phyloP scores from a whole-genome alignment of 1,284 basidiomycete genomes.

The Uromyces viciae-fabae region DNA sequence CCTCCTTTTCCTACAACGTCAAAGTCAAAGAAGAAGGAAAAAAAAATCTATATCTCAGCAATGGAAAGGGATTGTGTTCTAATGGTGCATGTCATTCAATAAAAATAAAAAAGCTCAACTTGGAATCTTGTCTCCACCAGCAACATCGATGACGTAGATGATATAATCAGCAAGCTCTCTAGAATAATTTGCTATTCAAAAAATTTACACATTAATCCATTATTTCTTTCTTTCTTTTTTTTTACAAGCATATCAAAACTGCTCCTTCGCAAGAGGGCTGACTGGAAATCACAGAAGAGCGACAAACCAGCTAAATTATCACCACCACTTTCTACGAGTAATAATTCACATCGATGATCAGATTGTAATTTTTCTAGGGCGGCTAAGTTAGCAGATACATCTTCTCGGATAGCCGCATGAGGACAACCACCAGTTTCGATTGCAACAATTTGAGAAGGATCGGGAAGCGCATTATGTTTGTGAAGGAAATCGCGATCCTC shows the following conservation, averaged over 20 bases:
- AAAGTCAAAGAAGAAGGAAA: background rate
- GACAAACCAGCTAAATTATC: conserved; percentile 73
- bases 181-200: conserved; percentile 70
- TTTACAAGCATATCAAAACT: background rate
- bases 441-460: conserved; percentile 75
- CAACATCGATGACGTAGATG: conserved; percentile 72
- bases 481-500: conserved; percentile 98
- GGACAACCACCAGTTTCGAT: conserved; percentile 71
- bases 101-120: conserved; percentile 55
- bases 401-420: conserved; percentile 65
- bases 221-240: background rate
- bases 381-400: conserved; percentile 93
- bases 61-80: background rate
- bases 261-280: background rate
- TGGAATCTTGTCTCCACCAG: conserved; percentile 90
- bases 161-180: conserved; percentile 96
- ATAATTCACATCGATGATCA: conserved; percentile 59
- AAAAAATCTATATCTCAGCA: background rate
- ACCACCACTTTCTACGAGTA: conserved; percentile 80
- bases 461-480: conserved; percentile 78
- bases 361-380: conserved; percentile 92
- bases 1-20: conserved; percentile 69
- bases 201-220: background rate
- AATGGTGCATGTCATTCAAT: background rate
- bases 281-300: background rate